Evolutionary conservation across 306 rosid species (phyloP), one percentile per base, ranked within the genome.

Genomic region (Chamaecrista fasciculata): DNA sequence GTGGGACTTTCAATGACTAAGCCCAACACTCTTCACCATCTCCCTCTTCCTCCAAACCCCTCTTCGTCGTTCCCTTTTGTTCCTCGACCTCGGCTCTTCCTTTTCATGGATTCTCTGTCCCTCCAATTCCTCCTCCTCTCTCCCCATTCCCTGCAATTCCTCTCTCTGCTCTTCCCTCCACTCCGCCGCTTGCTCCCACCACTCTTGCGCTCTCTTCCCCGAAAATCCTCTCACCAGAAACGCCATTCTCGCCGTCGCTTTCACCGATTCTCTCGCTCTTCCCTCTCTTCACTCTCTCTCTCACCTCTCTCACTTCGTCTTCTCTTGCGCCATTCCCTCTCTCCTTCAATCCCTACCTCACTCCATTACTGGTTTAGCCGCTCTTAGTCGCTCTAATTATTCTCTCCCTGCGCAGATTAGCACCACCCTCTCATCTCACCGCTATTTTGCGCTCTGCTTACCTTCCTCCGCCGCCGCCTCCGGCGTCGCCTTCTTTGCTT

Each of bases 51-150:
- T 80, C 10, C 50, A 80, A 74, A 80, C 76, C 42, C 83, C 81
- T 1, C 88, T 39, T 14, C 71, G 60, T 0, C 85, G 75, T 40
- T 37, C 79, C 44, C 65, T 16, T 5, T 56, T 84, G 18, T 79
- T 77, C 52, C 83, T 84, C 33, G 62, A 84, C 63, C 79, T 84
- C 11, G 79, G 79, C 39, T 72, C 83, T 56, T 74, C 79, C 62
- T 66, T 84, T 52, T 67, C 83, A 50, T 84, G 88, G 88, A 21
- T 84, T 70, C 77, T 71, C 81, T 80, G 85, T 66, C 59, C 71
- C 68, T 3, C 49, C 57, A 33, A 16, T 49, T 76, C 84, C 14
- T 69, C 85, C 65, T 11, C 79, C 33, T 75, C 7, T 64, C 71
- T 2, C 36, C 66, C 36, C 62, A 68, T 73, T 47, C 59, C 70